Evolutionary conservation across 441 rosid species (phyloP).

Genomic region (Isatis lusitanica): DNA sequence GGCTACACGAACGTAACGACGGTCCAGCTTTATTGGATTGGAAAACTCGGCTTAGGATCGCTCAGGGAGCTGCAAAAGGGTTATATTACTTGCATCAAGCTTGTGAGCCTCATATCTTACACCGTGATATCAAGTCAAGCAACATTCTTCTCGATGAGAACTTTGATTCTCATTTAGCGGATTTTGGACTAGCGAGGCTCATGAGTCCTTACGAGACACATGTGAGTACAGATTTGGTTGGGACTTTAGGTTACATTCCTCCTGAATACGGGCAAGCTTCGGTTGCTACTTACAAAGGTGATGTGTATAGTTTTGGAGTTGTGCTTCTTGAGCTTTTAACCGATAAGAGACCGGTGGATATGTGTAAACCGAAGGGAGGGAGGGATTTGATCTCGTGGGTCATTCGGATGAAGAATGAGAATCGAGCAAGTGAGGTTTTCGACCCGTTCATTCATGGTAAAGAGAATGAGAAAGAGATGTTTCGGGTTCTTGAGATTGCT

Average conservation of each 20-base stretch:
- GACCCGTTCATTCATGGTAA: constrained; percentile 52
- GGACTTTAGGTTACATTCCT: constrained; percentile 80
- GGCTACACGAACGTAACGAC: constrained; percentile 73
- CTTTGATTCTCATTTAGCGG: constrained; percentile 73
- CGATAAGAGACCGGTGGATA: constrained; percentile 76
- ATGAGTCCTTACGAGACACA: constrained; percentile 71
- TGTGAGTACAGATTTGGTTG: constrained; percentile 75
- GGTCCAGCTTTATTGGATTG: constrained; percentile 59
- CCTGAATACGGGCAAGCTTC: constrained; percentile 79
- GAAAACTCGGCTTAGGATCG: constrained; percentile 61
- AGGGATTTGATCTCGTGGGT: constrained; percentile 72
- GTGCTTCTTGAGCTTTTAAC: constrained; percentile 83
- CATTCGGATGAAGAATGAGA: constrained; percentile 55
- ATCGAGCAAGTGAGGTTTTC: constrained; percentile 57
- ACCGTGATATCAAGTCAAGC: constrained; percentile 75
- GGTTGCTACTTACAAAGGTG: constrained; percentile 75
- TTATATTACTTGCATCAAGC: constrained; percentile 67
- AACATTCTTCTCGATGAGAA: constrained; percentile 71
- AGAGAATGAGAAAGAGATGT: constrained; percentile 57
- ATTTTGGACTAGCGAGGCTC: constrained; percentile 78
- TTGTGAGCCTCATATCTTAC: constrained; percentile 73
- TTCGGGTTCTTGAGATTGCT: constrained; percentile 57
- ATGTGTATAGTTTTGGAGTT: constrained; percentile 78
- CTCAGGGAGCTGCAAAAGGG: constrained; percentile 66
- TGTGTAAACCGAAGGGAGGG: constrained; percentile 61